Base-by-base conservation (phyloP, 1,139 yeast genomes). In the Candida sanyaensis region DNA sequence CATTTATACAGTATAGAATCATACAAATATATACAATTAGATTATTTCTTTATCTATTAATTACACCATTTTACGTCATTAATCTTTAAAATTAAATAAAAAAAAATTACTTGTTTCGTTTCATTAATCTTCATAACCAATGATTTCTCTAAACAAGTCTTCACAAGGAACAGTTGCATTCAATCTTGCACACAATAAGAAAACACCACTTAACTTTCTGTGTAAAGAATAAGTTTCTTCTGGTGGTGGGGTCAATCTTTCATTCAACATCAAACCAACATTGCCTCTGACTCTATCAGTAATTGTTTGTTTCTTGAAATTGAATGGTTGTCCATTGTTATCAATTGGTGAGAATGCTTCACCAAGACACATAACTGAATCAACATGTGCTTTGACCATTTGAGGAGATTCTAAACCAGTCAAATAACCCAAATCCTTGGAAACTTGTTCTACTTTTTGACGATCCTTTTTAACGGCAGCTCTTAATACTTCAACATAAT, bases 211-310 rank as follows among this genome's bases (percentile, higher is more conserved):
- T 62, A 93, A 83, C 62, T 95, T 93, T 60, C 99, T 79, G 66
- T 93, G 99, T 59, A 95, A 75, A 7, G 96, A 88, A 65, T 93
- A 93, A 0, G 99, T 93, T 65, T 93, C 99, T 64, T 93, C 98
- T 3, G 99, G 99, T 5, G 99, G 99, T 5, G 99, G 98, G 4
- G 97, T 83, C 53, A 93, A 75, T 57, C 99, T 81, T 66, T 95
- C 97, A 54, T 86, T 81, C 55, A 93, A 77, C 99, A 93, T 92
- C 44, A 91, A 73, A 3, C 91, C 84, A 57, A 93, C 88, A 58
- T 91, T 90, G 1, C 80, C 85, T 56, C 96, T 80, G 28, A 92
- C 96, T 58, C 99, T 80, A 57, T 90, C 97, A 6, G 98, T 91
- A 39, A 93, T 92, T 10, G 97, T 92, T 67, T 95, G 99, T 51